Evolutionary conservation across 192 early-diverging fungal species (phyloP).

Genomic region (Ambispora gerdemannii): DNA sequence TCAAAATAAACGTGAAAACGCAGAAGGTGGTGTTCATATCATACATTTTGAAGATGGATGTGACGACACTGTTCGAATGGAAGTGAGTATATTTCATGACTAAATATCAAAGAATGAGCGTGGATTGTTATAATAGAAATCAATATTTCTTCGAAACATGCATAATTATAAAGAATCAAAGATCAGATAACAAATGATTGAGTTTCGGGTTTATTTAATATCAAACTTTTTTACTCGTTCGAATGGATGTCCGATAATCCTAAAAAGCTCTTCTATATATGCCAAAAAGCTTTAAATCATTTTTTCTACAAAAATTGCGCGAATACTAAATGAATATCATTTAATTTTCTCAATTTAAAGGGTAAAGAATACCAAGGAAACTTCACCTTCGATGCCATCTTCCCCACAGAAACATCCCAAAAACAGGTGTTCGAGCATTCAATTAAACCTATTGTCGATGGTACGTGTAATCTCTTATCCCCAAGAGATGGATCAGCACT

Average conservation of each 20-base stretch:
- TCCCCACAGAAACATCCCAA: slow-evolving; percentile 81
- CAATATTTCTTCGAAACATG: too few relatives aligned
- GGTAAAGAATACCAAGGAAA: slow-evolving; percentile 63
- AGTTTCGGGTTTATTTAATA: too few relatives aligned
- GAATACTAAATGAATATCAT: too few relatives aligned
- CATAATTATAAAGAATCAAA: too few relatives aligned
- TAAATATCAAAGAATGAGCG: slow-evolving; percentile 34
- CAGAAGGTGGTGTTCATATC: slow-evolving; percentile 85
- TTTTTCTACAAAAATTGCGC: too few relatives aligned
- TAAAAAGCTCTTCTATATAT: too few relatives aligned
- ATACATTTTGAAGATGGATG: slow-evolving; percentile 73
- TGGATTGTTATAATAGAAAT: slow-evolving; percentile 3
- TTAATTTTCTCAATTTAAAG: slow-evolving; percentile 28
- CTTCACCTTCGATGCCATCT: slow-evolving; percentile 91
- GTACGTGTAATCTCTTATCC: slow-evolving; percentile 61
- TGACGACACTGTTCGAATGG: slow-evolving; percentile 57
- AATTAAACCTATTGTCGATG: slow-evolving; percentile 88
- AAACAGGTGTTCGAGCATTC: slow-evolving; percentile 88
- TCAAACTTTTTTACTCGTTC: too few relatives aligned
- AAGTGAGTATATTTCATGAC: slow-evolving; percentile 35
- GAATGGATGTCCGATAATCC: too few relatives aligned
- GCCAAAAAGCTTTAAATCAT: too few relatives aligned
- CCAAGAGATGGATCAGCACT: too few relatives aligned
- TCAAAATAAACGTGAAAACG: slow-evolving; percentile 87
- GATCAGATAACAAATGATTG: too few relatives aligned